These are phyloP conservation scores for Sinapis alba DNA, from an alignment of 441 rosid species.

Conservation along the genomic window DNA sequence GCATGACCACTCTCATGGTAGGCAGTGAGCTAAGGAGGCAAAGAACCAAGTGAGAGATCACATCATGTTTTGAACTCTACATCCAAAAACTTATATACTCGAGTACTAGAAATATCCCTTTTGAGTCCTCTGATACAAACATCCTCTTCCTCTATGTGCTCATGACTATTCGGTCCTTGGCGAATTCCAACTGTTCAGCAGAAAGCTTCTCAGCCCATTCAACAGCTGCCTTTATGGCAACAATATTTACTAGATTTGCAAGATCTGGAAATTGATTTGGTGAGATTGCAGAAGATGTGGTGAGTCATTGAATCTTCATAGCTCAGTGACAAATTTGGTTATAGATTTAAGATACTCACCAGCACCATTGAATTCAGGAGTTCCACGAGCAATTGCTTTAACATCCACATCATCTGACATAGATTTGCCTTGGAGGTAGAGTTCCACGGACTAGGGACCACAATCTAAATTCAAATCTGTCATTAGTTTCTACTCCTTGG, in stretches of 20 bases:
- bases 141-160: slow-evolving; percentile 97
- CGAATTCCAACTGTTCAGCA: slow-evolving; percentile 81
- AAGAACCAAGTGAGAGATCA: slow-evolving; percentile 19
- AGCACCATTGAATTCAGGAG: slow-evolving; percentile 99
- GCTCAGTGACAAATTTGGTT: slow-evolving; percentile 13
- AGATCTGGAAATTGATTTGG: slow-evolving; percentile 59
- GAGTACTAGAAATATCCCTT: slow-evolving; percentile 58
- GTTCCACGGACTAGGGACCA: slow-evolving; percentile 95
- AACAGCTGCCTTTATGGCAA: slow-evolving; percentile 99
- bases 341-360: slow-evolving; percentile 50
- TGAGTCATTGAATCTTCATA: slow-evolving; percentile 17
- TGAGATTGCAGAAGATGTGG: slow-evolving; percentile 4
- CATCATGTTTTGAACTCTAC: not conserved
- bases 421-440: slow-evolving; percentile 92
- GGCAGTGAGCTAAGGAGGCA: slow-evolving; percentile 78
- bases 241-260: slow-evolving; percentile 94
- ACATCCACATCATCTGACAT: slow-evolving; percentile 85
- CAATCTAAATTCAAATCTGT: slow-evolving; percentile 60
- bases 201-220: slow-evolving; percentile 87
- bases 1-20: slow-evolving; percentile 99
- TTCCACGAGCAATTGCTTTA: slow-evolving; percentile 94
- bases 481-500: slow-evolving; percentile 30
- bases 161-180: slow-evolving; percentile 93
- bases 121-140: slow-evolving; percentile 94
- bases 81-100: not conserved